Percentiles rank a stretch among this genome's conserved stretches.
Evolutionary conservation across 202 grass and related monocot genomes (phyloP).

Genomic region (Panicum virgatum): DNA sequence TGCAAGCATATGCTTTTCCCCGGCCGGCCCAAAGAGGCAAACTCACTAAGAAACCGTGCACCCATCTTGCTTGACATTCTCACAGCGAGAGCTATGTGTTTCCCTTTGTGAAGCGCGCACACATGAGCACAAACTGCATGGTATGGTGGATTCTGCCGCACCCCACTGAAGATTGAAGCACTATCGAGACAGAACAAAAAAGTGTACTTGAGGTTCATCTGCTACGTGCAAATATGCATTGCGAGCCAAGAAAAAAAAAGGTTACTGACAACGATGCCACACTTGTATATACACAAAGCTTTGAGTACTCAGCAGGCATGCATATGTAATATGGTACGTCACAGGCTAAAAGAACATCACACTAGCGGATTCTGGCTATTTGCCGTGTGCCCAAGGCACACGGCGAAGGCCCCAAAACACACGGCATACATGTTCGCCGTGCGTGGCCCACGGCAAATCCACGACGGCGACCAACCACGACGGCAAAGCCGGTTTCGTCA

Average conservation of each 20-base stretch:
- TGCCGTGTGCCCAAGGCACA: too few relatives aligned
- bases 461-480: too few relatives aligned
- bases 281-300: too few relatives aligned
- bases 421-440: too few relatives aligned
- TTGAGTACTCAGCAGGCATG: conserved; percentile 9
- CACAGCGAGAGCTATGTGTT: conserved; percentile 15
- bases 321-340: conserved; percentile 8
- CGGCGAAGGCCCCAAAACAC: too few relatives aligned
- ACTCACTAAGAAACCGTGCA: background rate
- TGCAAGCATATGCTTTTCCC: conserved; percentile 7
- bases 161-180: conserved; percentile 34
- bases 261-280: background rate
- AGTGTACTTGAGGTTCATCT: conserved; percentile 17
- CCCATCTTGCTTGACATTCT: conserved; percentile 34
- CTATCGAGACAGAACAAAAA: background rate
- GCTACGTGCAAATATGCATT: conserved; percentile 35
- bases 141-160: conserved; percentile 23
- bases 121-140: too few relatives aligned
- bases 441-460: too few relatives aligned
- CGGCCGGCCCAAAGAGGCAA: background rate
- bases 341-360: conserved; percentile 2
- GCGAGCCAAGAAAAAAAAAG: conserved; percentile 18
- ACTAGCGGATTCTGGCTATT: too few relatives aligned
- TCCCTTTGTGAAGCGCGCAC: conserved; percentile 17
- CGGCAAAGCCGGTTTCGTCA: too few relatives aligned